Percentiles rank a stretch among this genome's conserved stretches.
Evolutionary conservation across 345 rosid species (phyloP).

Genomic region (Brassica incana): DNA sequence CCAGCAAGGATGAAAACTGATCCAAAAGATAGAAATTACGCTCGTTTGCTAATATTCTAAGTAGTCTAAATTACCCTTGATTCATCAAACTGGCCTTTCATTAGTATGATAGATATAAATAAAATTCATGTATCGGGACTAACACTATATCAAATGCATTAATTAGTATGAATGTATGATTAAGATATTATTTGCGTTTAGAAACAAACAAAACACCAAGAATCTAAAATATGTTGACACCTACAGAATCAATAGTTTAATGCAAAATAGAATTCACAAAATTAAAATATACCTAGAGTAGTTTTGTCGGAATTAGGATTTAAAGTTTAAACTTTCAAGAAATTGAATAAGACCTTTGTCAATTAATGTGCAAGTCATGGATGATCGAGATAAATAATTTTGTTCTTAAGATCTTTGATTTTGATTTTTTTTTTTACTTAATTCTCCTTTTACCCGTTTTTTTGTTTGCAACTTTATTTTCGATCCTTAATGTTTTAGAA

Average conservation of each 20-base stretch:
- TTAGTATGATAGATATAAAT: background rate
- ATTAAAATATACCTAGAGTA: conserved; percentile 30
- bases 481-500: background rate
- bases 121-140: conserved; percentile 11
- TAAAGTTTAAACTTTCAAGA: conserved; percentile 35
- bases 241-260: conserved; percentile 19
- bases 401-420: conserved; percentile 8
- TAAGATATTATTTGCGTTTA: conserved; percentile 13
- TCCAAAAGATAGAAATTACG: background rate
- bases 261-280: conserved; percentile 27
- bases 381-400: conserved; percentile 36
- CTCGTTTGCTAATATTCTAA: conserved; percentile 1
- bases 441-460: background rate
- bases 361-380: conserved; percentile 29
- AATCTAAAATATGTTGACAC: conserved; percentile 11
- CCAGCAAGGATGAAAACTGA: conserved; percentile 4
- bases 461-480: background rate
- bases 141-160: conserved; percentile 20
- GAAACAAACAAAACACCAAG: conserved; percentile 27
- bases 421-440: background rate
- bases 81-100: conserved; percentile 10
- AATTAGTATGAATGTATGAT: background rate
- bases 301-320: conserved; percentile 42
- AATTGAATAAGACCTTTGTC: conserved; percentile 30
- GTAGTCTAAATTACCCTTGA: background rate